Percentiles rank a stretch among this genome's conserved stretches.
Conservation (phyloP, 345 rosid species). For the Murraya paniculata region DNA sequence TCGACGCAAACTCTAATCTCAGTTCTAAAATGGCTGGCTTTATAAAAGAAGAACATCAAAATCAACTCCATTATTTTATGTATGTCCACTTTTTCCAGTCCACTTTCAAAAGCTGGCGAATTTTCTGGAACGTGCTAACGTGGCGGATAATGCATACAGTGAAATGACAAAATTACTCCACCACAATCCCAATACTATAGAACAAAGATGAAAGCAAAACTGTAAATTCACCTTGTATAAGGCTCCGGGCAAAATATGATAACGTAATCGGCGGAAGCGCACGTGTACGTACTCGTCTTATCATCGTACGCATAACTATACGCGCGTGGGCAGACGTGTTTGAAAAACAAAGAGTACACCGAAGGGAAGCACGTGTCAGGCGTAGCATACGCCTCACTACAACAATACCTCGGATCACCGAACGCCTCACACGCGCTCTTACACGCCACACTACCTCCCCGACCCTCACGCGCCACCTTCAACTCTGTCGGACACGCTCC, state of each 20-base stretch:
- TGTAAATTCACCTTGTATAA: conserved; percentile 60
- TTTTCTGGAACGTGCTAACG: conserved; percentile 13
- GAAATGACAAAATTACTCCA: background rate
- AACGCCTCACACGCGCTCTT: conserved; percentile 94
- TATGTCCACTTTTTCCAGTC: background rate
- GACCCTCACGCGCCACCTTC: conserved; percentile 34
- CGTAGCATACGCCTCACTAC: conserved; percentile 66
- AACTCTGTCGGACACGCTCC: conserved; percentile 69
- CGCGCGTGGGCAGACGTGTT: conserved; percentile 85
- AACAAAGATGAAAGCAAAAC: background rate
- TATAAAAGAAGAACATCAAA: background rate
- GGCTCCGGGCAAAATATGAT: conserved; percentile 90
- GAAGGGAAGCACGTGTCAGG: conserved; percentile 84
- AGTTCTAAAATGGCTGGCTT: background rate
- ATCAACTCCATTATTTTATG: background rate
- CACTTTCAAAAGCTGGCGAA: conserved; percentile 4
- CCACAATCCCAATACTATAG: background rate
- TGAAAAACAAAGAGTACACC: conserved; percentile 59
- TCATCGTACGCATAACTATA: conserved; percentile 94
- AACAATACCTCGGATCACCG: conserved; percentile 65
- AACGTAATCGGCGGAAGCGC: conserved; percentile 59
- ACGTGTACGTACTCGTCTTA: conserved; percentile 81
- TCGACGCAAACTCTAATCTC: background rate
- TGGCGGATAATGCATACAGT: background rate
- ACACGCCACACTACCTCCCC: conserved; percentile 45